phyloP scores from a whole-genome alignment of 1,284 basidiomycete genomes.

The Crepidotus sp. region DNA sequence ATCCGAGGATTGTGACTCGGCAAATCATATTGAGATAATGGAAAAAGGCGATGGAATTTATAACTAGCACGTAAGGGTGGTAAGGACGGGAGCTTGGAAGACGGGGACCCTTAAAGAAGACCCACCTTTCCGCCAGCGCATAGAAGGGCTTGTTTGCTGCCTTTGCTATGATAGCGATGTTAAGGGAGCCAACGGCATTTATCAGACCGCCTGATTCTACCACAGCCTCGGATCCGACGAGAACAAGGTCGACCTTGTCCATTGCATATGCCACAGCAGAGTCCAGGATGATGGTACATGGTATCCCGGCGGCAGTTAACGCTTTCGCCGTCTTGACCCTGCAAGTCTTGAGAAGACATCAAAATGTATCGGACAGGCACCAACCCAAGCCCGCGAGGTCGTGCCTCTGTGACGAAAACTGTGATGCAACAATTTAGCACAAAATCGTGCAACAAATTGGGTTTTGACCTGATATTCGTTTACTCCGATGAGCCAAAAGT shows the following conservation, averaged over 20 bases:
- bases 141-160: conserved; percentile 94
- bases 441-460: conserved; percentile 9
- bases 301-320: conserved; percentile 80
- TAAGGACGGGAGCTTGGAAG: conserved; percentile 12
- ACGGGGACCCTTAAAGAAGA: not conserved
- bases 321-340: conserved; percentile 86
- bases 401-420: conserved; percentile 96
- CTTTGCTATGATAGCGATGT: conserved; percentile 95
- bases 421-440: conserved; percentile 11
- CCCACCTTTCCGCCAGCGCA: conserved; percentile 93
- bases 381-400: conserved; percentile 77
- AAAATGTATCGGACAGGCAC: conserved; percentile 21
- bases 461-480: conserved; percentile 68
- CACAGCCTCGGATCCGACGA: conserved; percentile 96
- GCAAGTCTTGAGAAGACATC: conserved; percentile 13
- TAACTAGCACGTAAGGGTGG: conserved; percentile 48
- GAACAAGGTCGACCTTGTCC: conserved; percentile 89
- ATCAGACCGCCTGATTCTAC: conserved; percentile 88
- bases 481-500: conserved; percentile 78
- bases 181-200: conserved; percentile 89
- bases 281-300: conserved; percentile 91
- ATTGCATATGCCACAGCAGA: conserved; percentile 96
- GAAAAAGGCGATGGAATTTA: conserved; percentile 97
- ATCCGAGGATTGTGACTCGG: conserved; percentile 73
- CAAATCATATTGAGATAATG: conserved; percentile 93